phyloP scores from a whole-genome alignment of 495 filamentous ascomycete genomes.

The Pseudotulostoma volvatum region DNA sequence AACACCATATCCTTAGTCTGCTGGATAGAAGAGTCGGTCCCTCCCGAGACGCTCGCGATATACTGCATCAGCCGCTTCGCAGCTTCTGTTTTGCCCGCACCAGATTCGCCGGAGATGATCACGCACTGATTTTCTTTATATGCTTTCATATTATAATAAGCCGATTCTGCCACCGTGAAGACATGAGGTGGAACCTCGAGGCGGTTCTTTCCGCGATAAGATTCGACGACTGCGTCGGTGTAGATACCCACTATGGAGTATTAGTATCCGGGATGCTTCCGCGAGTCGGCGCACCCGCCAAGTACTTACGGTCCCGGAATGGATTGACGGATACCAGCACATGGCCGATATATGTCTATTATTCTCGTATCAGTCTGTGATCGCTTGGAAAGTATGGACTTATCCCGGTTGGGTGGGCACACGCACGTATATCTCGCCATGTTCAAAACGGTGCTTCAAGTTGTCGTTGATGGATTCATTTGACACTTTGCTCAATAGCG shows the following conservation, averaged over 20 bases:
- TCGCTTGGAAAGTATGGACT: constrained; percentile 7
- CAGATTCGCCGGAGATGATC: constrained; percentile 97
- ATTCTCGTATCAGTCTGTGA: constrained; percentile 13
- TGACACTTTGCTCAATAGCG: constrained; percentile 91
- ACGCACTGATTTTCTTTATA: constrained; percentile 99
- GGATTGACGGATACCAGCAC: constrained; percentile 99
- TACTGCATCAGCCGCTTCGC: constrained; percentile 99
- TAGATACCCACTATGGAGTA: constrained; percentile 71
- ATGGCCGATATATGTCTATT: constrained; percentile 95
- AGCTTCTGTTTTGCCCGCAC: constrained; percentile 98
- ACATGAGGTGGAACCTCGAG: constrained; percentile 94
- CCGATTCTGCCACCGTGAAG: constrained; percentile 88
- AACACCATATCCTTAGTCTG: constrained; percentile 98
- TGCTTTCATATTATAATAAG: constrained; percentile 99
- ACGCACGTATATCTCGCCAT: constrained; percentile 86
- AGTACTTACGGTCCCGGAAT: constrained; percentile 77
- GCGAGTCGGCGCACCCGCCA: background rate
- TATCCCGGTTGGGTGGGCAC: no score
- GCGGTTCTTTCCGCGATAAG: constrained; percentile 90
- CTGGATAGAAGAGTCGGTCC: constrained; percentile 80
- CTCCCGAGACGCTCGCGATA: constrained; percentile 90
- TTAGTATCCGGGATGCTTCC: constrained; percentile 4
- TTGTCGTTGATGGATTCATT: constrained; percentile 99
- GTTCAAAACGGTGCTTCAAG: constrained; percentile 90
- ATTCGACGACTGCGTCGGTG: constrained; percentile 78